Conservation (phyloP, 192 early-diverging fungal species). For the Backusella parvicylindrica region DNA sequence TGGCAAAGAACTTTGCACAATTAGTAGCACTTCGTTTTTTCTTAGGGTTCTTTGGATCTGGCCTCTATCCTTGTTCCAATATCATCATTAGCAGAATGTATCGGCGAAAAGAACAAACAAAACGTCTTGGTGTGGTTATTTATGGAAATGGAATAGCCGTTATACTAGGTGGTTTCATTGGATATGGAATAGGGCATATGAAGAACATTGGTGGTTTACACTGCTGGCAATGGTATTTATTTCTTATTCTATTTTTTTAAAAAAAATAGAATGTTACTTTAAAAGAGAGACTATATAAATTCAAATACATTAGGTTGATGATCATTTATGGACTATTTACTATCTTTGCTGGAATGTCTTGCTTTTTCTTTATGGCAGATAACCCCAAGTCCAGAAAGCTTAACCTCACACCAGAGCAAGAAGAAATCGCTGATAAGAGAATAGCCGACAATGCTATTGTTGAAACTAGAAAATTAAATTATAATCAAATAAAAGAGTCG, state of each 20-base stretch:
- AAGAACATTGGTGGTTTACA: slow-evolving; percentile 18
- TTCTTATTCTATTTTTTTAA: too few species aligned
- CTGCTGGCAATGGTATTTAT: slow-evolving; percentile 24
- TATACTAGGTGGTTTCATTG: too few species aligned
- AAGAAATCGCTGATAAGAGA: neutral
- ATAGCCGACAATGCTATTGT: slow-evolving; percentile 15
- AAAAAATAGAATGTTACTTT: too few species aligned
- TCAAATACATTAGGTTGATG: slow-evolving; percentile 14
- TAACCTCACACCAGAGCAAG: neutral
- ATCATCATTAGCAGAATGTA: slow-evolving; percentile 16
- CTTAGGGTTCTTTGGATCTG: slow-evolving; percentile 24
- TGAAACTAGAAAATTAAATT: neutral
- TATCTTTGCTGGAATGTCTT: slow-evolving; percentile 1
- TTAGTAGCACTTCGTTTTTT: slow-evolving; percentile 13
- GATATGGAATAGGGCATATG: too few species aligned
- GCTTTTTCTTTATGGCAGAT: slow-evolving; percentile 19
- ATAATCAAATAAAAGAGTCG: slow-evolving; percentile 17
- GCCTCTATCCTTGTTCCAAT: neutral
- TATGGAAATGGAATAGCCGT: slow-evolving; percentile 15
- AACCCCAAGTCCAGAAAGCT: neutral
- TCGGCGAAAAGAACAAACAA: slow-evolving; percentile 10
- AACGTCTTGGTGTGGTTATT: neutral
- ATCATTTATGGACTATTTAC: slow-evolving; percentile 22
- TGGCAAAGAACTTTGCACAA: slow-evolving; percentile 14
- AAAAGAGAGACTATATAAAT: too few species aligned